Conservation (phyloP, 768 basidiomycete species). For the Leccinum aurantiacum region DNA sequence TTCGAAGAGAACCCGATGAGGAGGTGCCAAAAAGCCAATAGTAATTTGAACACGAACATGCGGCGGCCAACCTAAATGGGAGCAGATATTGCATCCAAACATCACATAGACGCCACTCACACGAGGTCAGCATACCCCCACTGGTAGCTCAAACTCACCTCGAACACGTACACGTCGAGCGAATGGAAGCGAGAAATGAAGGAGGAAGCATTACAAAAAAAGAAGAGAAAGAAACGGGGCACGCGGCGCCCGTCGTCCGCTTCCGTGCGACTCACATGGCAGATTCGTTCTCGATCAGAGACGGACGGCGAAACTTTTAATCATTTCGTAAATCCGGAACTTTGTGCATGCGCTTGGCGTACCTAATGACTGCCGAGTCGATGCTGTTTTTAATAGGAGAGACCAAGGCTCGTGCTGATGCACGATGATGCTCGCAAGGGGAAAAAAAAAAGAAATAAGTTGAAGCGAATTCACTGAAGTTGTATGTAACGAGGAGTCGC, state of each 20-base stretch:
- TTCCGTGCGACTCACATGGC: constrained; percentile 1
- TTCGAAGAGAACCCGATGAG: neutral
- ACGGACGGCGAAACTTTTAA: neutral
- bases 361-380: too few relatives aligned
- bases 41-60: too few relatives aligned
- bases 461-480: constrained; percentile 5
- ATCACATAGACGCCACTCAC: neutral
- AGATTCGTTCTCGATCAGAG: constrained; percentile 3
- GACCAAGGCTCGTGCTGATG: constrained; percentile 1
- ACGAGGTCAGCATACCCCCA: neutral
- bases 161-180: constrained; percentile 1
- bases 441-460: neutral
- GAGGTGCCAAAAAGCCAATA: too few relatives aligned
- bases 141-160: neutral
- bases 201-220: neutral
- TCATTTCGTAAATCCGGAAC: neutral
- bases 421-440: constrained; percentile 3
- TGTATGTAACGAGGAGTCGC: neutral
- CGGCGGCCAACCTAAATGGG: too few relatives aligned
- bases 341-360: neutral
- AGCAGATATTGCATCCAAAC: neutral
- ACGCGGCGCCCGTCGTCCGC: neutral
- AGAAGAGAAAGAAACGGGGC: neutral
- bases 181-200: neutral
- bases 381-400: neutral